phyloP scores from a whole-genome alignment of 768 basidiomycete genomes.

The Pilatotrama ljubarskyi region DNA sequence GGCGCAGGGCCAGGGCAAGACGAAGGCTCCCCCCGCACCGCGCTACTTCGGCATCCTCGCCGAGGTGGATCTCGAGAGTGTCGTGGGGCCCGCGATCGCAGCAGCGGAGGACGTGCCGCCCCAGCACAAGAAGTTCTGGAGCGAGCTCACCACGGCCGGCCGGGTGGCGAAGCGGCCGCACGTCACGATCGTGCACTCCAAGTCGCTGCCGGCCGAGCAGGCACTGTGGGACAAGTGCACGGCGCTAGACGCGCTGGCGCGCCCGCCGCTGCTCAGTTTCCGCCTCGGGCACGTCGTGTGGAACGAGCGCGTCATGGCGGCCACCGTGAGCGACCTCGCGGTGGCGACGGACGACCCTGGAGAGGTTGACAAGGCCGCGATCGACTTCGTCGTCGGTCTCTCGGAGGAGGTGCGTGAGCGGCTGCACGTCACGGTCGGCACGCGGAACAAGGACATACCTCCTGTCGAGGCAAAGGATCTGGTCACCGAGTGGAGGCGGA shows the following conservation, averaged over 20 bases:
- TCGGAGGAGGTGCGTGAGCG: slow-evolving; percentile 46
- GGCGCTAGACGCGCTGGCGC: slow-evolving; percentile 37
- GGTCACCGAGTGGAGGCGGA: slow-evolving; percentile 51
- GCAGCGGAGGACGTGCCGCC: slow-evolving; percentile 32
- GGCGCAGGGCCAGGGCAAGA: slow-evolving; percentile 26
- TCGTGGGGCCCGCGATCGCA: slow-evolving; percentile 47
- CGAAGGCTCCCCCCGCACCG: slow-evolving; percentile 30
- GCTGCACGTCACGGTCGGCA: slow-evolving; percentile 91
- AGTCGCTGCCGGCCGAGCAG: slow-evolving; percentile 36
- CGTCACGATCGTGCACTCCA: slow-evolving; percentile 81
- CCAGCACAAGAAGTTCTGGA: slow-evolving; percentile 47
- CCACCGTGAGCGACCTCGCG: slow-evolving; percentile 63
- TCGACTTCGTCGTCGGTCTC: slow-evolving; percentile 49
- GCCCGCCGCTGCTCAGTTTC: slow-evolving; percentile 60
- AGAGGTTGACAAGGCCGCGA: slow-evolving; percentile 38
- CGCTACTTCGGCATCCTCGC: slow-evolving; percentile 82
- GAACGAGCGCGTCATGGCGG: slow-evolving; percentile 79
- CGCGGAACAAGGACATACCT: slow-evolving; percentile 45
- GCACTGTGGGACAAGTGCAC: slow-evolving; percentile 55
- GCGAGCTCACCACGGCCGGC: slow-evolving; percentile 40
- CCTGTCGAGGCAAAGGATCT: slow-evolving; percentile 73
- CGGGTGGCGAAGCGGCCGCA: slow-evolving; percentile 70
- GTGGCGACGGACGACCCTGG: slow-evolving; percentile 34
- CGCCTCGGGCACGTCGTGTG: slow-evolving; percentile 65
- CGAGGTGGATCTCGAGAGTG: slow-evolving; percentile 60